Conservation (phyloP, 805 yeast species). For the Kluyveromyces dobzhanskii region DNA sequence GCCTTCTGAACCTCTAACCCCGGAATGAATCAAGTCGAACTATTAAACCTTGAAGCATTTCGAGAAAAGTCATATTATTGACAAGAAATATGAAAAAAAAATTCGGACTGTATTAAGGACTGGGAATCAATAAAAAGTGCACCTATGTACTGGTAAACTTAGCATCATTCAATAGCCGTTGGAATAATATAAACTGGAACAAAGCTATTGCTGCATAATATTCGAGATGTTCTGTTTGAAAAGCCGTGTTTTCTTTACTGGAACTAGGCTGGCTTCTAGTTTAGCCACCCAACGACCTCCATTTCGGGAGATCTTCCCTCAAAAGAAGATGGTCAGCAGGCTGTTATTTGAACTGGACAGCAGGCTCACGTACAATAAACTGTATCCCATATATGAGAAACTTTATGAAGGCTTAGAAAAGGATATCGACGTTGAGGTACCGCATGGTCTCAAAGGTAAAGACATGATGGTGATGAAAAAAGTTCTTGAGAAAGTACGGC, state of each 20-base stretch:
- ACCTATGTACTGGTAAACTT: no score
- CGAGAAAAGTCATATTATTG: no score
- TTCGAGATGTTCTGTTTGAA: no score
- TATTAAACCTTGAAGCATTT: no score
- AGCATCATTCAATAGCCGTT: no score
- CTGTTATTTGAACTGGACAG: constrained; percentile 62
- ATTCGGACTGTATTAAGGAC: no score
- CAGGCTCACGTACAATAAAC: constrained; percentile 42
- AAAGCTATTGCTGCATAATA: no score
- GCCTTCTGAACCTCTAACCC: no score
- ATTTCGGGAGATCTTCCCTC: constrained; percentile 45
- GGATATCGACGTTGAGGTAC: constrained; percentile 28
- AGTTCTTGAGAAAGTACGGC: constrained; percentile 54
- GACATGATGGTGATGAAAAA: constrained; percentile 65
- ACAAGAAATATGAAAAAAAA: no score
- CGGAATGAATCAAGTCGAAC: no score
- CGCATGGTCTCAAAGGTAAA: constrained; percentile 40
- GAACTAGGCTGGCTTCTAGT: not conserved
- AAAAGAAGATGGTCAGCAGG: constrained; percentile 46
- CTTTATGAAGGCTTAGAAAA: constrained; percentile 41
- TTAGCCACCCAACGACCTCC: constrained; percentile 26
- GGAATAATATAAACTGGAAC: no score
- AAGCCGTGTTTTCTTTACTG: not conserved
- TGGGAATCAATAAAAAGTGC: no score
- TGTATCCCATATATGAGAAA: constrained; percentile 43